Evolutionary conservation across 805 yeast genomes (phyloP).

Genomic region (Pichia exigua): DNA sequence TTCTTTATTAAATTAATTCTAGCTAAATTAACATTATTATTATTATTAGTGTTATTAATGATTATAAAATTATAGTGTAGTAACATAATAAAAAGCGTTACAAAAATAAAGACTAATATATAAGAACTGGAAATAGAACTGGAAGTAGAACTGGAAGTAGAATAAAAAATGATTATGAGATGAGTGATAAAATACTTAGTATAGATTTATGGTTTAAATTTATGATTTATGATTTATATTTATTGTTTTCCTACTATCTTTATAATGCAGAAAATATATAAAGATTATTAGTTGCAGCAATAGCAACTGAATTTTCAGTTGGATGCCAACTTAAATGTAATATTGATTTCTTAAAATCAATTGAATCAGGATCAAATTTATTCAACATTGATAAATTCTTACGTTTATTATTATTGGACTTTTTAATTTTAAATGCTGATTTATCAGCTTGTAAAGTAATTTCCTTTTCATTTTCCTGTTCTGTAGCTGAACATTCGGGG

Average conservation of each 20-base stretch:
- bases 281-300: conserved; percentile 95
- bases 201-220: background rate
- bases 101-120: background rate
- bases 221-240: background rate
- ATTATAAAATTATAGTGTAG: background rate
- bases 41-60: background rate
- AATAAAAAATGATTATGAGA: too few relatives aligned
- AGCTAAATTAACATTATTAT: too few relatives aligned
- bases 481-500: conserved; percentile 9
- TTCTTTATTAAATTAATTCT: background rate
- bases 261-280: conserved; percentile 74
- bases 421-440: conserved; percentile 84
- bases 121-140: background rate
- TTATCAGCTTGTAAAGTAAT: conserved; percentile 95
- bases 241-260: background rate
- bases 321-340: conserved; percentile 99
- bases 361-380: conserved; percentile 65
- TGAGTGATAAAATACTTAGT: background rate
- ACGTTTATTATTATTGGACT: conserved; percentile 39
- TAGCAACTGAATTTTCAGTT: conserved; percentile 88
- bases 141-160: background rate
- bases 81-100: background rate
- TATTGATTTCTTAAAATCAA: conserved; percentile 91
- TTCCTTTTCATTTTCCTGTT: conserved; percentile 40
- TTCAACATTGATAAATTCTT: conserved; percentile 38